phyloP scores from a whole-genome alignment of 2,329 filamentous ascomycete genomes.

The Aureobasidium mangrovei region DNA sequence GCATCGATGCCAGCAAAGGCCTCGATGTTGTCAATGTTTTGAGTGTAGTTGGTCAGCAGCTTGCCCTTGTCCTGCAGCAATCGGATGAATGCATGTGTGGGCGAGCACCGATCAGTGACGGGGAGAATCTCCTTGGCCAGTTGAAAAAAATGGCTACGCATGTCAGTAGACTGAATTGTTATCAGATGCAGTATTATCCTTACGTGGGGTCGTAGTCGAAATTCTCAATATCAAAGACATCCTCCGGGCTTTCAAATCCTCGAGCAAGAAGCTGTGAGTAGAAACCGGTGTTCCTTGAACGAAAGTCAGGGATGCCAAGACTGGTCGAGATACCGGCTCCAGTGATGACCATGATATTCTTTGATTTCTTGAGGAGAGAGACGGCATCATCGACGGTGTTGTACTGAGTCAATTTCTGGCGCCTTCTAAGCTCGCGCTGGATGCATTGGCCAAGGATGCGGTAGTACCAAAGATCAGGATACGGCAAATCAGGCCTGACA shows the following conservation, averaged over 20 bases:
- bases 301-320: slow-evolving; percentile 92
- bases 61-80: slow-evolving; percentile 81
- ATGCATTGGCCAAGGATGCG: slow-evolving; percentile 68
- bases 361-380: slow-evolving; percentile 58
- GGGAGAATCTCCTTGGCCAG: slow-evolving; percentile 87
- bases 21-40: slow-evolving; percentile 97
- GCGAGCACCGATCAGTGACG: slow-evolving; percentile 63
- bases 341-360: slow-evolving; percentile 87
- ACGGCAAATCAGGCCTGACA: slow-evolving; percentile 60
- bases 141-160: slow-evolving; percentile 67
- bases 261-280: slow-evolving; percentile 77
- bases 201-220: slow-evolving; percentile 72
- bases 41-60: slow-evolving; percentile 92
- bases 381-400: slow-evolving; percentile 87
- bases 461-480: slow-evolving; percentile 64
- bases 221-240: slow-evolving; percentile 85
- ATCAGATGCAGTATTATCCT: not conserved
- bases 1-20: slow-evolving; percentile 70
- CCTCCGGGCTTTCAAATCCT: slow-evolving; percentile 75
- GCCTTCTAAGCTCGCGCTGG: slow-evolving; percentile 69
- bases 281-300: slow-evolving; percentile 84
- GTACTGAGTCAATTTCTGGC: slow-evolving; percentile 68
- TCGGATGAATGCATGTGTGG: slow-evolving; percentile 88
- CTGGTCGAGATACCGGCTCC: slow-evolving; percentile 96
- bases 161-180: too few species aligned